Percentiles rank a stretch among this genome's conserved stretches.
Conservation (phyloP, 176 grass and related monocot genomes). For the Aegilops sharonensis region DNA sequence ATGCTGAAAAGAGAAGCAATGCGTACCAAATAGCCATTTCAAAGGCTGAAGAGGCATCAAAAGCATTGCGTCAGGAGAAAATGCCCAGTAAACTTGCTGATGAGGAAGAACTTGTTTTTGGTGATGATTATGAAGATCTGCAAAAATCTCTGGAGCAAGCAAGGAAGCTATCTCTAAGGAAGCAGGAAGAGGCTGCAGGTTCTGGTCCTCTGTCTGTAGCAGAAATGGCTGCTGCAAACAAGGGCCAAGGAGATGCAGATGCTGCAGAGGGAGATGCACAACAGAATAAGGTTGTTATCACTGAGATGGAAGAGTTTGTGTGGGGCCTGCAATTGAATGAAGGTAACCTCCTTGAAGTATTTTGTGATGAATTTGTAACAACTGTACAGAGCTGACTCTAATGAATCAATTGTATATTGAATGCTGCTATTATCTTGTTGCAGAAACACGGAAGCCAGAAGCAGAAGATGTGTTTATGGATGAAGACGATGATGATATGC, state of each 20-base stretch:
- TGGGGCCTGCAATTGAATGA: slow-evolving; percentile 81
- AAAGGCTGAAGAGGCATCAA: slow-evolving; percentile 80
- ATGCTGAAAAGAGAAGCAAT: slow-evolving; percentile 72
- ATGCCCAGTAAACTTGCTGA: slow-evolving; percentile 27
- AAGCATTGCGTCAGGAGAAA: slow-evolving; percentile 67
- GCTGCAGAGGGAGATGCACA: slow-evolving; percentile 40
- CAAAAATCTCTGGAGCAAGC: slow-evolving; percentile 79
- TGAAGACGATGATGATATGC: slow-evolving; percentile 52
- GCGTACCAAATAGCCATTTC: slow-evolving; percentile 70
- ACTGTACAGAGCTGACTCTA: not conserved
- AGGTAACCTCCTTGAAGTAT: slow-evolving; percentile 46
- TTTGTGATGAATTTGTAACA: slow-evolving; percentile 11
- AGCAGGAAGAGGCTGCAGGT: slow-evolving; percentile 54
- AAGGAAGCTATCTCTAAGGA: slow-evolving; percentile 75
- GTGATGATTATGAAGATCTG: slow-evolving; percentile 94
- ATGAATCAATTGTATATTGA: not conserved
- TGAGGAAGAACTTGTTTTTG: slow-evolving; percentile 67
- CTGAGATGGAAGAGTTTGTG: slow-evolving; percentile 93
- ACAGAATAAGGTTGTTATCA: slow-evolving; percentile 76
- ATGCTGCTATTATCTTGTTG: slow-evolving; percentile 22
- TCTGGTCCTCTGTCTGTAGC: slow-evolving; percentile 57
- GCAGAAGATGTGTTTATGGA: slow-evolving; percentile 87
- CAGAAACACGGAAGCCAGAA: slow-evolving; percentile 72
- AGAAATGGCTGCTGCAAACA: slow-evolving; percentile 52
- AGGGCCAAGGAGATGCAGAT: slow-evolving; percentile 49